Percentiles rank a stretch among this genome's conserved stretches.
Conservation (phyloP, 225 moss, liverwort and hornwort genomes). For the Pseudisothecium myosuroides region DNA sequence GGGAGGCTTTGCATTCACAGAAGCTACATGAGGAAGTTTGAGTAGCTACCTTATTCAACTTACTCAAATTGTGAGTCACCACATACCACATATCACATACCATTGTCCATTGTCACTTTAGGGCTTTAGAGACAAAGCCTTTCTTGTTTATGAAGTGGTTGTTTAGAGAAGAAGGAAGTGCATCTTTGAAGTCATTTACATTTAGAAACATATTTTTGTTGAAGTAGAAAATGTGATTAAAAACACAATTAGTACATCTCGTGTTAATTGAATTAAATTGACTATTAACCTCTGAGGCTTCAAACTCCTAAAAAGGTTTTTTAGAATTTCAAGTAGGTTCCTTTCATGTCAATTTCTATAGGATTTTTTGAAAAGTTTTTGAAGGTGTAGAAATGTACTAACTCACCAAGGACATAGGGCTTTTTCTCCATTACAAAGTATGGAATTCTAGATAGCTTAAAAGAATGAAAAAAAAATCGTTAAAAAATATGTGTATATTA, state of each 20-base stretch:
- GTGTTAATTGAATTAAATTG: neutral
- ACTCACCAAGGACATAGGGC: fast-evolving
- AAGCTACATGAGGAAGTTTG: neutral
- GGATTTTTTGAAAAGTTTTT: neutral
- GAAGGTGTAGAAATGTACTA: neutral
- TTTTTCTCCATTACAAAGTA: neutral
- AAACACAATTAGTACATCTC: neutral
- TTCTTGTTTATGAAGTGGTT: no score
- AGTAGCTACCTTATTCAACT: neutral
- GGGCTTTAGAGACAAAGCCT: neutral
- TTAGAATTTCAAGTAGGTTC: neutral
- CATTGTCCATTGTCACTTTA: neutral
- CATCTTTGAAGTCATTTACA: neutral
- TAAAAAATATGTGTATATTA: neutral
- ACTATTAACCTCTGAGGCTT: neutral
- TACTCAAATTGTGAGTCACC: neutral
- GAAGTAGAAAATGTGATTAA: neutral
- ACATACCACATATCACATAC: no score
- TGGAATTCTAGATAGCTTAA: neutral
- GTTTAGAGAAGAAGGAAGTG: neutral
- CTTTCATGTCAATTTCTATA: neutral
- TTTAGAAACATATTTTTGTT: neutral
- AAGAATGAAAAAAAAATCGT: neutral
- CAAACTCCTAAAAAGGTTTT: fast-evolving
- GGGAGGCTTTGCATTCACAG: neutral